These are phyloP conservation scores for Diospyros kaki DNA, from an alignment of 148 eudicot genomes.

Conservation along the genomic window DNA sequence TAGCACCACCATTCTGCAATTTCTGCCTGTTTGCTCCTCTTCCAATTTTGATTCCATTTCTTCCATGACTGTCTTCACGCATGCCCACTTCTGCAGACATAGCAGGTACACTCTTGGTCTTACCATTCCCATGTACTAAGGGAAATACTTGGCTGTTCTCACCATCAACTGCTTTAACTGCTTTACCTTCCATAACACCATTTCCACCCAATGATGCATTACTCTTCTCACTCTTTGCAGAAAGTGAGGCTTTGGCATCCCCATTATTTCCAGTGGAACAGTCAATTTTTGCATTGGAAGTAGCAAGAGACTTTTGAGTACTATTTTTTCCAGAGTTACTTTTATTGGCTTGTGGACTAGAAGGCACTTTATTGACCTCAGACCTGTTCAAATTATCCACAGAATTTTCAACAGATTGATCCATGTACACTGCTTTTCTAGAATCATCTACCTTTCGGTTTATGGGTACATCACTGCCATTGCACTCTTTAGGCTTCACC, in stretches of 20 bases:
- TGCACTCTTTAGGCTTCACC: constrained; percentile 38
- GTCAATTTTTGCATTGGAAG: constrained; percentile 28
- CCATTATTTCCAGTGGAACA: constrained; percentile 39
- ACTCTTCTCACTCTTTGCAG: constrained; percentile 33
- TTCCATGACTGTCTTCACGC: constrained; percentile 21
- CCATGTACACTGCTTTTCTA: constrained; percentile 11
- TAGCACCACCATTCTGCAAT: constrained; percentile 33
- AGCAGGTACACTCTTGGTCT: constrained; percentile 21
- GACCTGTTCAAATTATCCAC: constrained; percentile 23
- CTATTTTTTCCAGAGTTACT: constrained; percentile 33
- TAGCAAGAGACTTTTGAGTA: constrained; percentile 28
- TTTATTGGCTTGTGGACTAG: constrained; percentile 36
- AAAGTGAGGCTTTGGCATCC: constrained; percentile 17
- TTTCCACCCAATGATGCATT: not conserved
- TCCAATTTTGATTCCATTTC: constrained; percentile 10
- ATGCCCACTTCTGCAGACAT: constrained; percentile 26
- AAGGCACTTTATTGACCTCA: constrained; percentile 38
- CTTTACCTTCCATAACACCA: constrained; percentile 14
- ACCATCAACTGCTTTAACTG: constrained; percentile 19
- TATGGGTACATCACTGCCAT: constrained; percentile 36
- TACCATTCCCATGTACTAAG: constrained; percentile 49
- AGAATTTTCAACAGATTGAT: constrained; percentile 13
- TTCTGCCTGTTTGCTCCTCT: constrained; percentile 11
- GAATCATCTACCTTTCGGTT: constrained; percentile 21
- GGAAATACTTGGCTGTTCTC: constrained; percentile 19